Evolutionary conservation across 2,329 filamentous ascomycete genomes (phyloP), one percentile per base, ranked within the genome.

Genomic region (Penicillium sp.): DNA sequence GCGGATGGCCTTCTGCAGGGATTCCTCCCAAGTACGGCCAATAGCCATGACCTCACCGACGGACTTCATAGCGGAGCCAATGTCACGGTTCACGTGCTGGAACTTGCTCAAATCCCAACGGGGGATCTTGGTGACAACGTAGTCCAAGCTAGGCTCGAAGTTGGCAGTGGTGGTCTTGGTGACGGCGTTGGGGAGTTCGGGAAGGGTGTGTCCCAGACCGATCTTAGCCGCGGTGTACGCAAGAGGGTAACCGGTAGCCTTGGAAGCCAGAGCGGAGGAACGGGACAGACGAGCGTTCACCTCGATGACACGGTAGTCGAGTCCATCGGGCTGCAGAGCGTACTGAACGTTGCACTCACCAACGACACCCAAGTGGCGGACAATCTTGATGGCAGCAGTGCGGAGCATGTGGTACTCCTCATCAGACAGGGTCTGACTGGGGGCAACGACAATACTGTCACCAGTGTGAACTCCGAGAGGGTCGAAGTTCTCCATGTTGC

Each of bases 351-450:
- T 99, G 78, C 94, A 99, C 80, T 99, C 94, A 75, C 94, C 94
- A 45, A 97, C 93, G 47, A 99, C 94, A 64, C 93, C 93, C 62
- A 99, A 83, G 76, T 99, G 94, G 60, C 94, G 89, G 67, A 99
- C 90, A 69, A 99, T 97, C 83, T 97, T 97, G 81, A 97, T 97
- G 44, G 94, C 91, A 59, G 94, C 92, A 40, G 92, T 91, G 68
- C 94, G 91, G 66, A 99, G 90, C 94, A 99, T 97, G 81, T 99
- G 92, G 75, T 97, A 99, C 77, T 99, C 94, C 81, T 97, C 94
- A 67, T 99, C 94, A 70, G 90, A 96, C 69, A 99, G 82, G 22
- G 94, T 99, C 79, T 99, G 94, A 78, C 90, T 94, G 47, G 94
- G 94, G 39, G 94, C 94, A 57, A 97, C 93, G 60, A 99, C 94